Evolutionary conservation across 228 moss, liverwort and hornwort genomes (phyloP).

Genomic region (Sphagnum magellanicum): DNA sequence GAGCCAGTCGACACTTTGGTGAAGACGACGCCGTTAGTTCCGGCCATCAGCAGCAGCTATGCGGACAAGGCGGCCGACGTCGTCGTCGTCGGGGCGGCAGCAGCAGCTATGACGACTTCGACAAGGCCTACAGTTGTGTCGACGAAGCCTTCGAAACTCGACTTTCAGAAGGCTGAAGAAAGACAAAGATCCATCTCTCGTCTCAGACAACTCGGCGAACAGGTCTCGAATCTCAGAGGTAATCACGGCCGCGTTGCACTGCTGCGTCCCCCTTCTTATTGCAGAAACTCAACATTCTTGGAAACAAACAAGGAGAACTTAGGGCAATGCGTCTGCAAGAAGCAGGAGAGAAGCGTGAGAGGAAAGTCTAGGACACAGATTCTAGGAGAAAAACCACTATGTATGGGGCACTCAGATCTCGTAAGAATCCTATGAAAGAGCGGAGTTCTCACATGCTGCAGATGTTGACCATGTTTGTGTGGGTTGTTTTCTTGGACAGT

Average conservation of each 20-base stretch:
- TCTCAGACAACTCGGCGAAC: slow-evolving; percentile 9
- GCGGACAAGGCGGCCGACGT: too few species aligned
- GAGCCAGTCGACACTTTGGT: too few species aligned
- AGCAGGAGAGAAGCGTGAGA: slow-evolving; percentile 6
- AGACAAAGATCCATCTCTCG: slow-evolving; percentile 10
- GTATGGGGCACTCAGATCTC: too few species aligned
- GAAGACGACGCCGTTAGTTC: too few species aligned
- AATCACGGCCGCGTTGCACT: background rate
- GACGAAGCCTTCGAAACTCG: slow-evolving; percentile 4
- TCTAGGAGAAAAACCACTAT: slow-evolving; percentile 1
- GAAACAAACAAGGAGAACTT: slow-evolving; percentile 7
- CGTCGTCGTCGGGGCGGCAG: too few species aligned
- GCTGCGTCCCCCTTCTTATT: background rate
- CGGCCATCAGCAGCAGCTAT: too few species aligned
- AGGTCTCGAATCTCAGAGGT: background rate
- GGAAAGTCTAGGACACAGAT: background rate
- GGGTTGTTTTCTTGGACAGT: slow-evolving; percentile 3
- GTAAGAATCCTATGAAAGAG: slow-evolving; percentile 9
- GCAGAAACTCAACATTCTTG: background rate
- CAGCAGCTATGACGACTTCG: too few species aligned
- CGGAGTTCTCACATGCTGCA: slow-evolving; percentile 10
- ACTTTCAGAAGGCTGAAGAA: slow-evolving; percentile 1
- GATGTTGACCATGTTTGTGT: background rate
- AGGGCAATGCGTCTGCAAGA: background rate
- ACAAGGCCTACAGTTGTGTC: too few species aligned